phyloP scores from a whole-genome alignment of 2,329 filamentous ascomycete genomes.

The Trichoderma harzianum region DNA sequence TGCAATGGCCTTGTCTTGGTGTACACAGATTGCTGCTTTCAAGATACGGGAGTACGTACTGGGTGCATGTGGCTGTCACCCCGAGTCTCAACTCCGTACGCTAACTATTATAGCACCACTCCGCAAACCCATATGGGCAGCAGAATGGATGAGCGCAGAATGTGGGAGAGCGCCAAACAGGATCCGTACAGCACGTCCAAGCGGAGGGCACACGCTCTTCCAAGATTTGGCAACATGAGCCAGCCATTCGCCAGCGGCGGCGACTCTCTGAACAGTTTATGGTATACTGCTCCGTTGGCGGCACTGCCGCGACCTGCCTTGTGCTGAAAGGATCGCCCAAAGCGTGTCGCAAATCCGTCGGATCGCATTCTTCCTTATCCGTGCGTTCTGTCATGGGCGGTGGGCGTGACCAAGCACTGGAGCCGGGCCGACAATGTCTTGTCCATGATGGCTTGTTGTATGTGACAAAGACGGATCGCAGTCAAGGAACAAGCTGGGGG shows the following conservation, averaged over 20 bases:
- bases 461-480: neutral
- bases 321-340: slow-evolving; percentile 3
- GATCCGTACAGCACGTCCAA: neutral
- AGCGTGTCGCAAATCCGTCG: neutral
- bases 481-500: slow-evolving; percentile 8
- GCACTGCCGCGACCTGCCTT: neutral
- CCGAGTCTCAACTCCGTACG: slow-evolving; percentile 10
- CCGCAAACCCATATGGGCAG: slow-evolving; percentile 1
- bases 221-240: neutral
- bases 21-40: neutral
- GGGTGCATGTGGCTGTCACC: neutral
- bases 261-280: neutral
- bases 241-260: neutral
- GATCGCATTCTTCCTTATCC: slow-evolving; percentile 2
- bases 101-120: slow-evolving; percentile 12
- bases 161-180: neutral
- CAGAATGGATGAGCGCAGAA: neutral
- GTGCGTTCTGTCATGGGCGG: neutral
- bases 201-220: neutral
- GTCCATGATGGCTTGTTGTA: neutral
- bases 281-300: neutral
- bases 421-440: slow-evolving; percentile 15
- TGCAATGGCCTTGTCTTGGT: neutral
- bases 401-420: slow-evolving; percentile 6
- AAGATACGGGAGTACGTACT: neutral